These are phyloP conservation scores for Kingdonia uniflora DNA, from an alignment of 164 flowering plant species.

Conservation along the genomic window DNA sequence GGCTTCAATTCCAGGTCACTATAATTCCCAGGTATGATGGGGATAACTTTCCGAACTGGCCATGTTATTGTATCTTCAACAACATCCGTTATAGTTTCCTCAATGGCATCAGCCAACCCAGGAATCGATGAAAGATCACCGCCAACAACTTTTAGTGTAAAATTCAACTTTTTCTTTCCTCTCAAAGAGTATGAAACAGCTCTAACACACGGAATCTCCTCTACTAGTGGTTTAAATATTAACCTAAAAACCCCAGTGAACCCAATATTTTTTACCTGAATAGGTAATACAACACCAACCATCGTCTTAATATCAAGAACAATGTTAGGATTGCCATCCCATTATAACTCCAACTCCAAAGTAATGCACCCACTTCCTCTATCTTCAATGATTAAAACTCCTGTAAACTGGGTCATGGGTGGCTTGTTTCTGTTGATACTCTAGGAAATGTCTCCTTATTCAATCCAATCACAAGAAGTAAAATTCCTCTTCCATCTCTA, in stretches of 20 bases:
- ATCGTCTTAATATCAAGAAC: too few relatives aligned
- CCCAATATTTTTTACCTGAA: conserved; percentile 94
- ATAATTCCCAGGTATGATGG: conserved; percentile 96
- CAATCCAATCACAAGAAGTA: too few relatives aligned
- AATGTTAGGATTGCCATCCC: conserved; percentile 97
- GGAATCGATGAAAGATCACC: too few relatives aligned
- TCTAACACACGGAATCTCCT: conserved; percentile 97
- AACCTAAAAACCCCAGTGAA: too few relatives aligned
- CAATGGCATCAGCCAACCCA: too few relatives aligned
- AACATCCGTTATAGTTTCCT: conserved; percentile 84
- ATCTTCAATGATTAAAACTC: conserved; percentile 76
- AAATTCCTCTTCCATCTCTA: too few relatives aligned
- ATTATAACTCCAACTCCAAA: too few relatives aligned
- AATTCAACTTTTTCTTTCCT: conserved; percentile 91
- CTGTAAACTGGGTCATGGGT: conserved; percentile 32
- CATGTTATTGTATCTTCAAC: conserved; percentile 88
- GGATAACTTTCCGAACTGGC: too few relatives aligned
- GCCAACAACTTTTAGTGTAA: conserved; percentile 84
- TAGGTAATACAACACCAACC: conserved; percentile 71
- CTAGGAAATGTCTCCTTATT: too few relatives aligned
- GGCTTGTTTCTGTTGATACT: too few relatives aligned
- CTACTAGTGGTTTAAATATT: too few relatives aligned
- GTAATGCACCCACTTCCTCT: too few relatives aligned
- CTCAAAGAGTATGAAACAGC: conserved; percentile 82
- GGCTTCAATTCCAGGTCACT: conserved; percentile 94